Evolutionary conservation across 306 rosid species (phyloP), one percentile per base, ranked within the genome.

Genomic region (Dryas drummondii): DNA sequence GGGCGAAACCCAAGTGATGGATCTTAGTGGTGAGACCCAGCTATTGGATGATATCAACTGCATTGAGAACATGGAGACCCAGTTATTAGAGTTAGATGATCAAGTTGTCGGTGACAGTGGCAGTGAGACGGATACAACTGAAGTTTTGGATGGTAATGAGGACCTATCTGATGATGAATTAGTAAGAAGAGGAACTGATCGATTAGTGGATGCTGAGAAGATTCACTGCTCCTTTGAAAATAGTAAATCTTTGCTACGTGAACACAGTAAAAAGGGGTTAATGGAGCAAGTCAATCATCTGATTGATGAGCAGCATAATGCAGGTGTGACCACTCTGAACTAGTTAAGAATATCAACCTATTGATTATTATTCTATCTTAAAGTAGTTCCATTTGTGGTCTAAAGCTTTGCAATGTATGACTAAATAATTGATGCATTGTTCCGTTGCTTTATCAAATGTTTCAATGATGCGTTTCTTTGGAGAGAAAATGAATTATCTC

Each of bases 1-100:
- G 4, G 88, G 78, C 4, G 94, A 94, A 71, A 93, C 96, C 65
- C 89, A 88, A 71, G 81, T 67, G 16, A 60, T 83, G 73, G 75
- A 86, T 37, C 32, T 78, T 2, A 59, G 56, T 1, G 85, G 72
- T 0, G 89, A 88, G 46, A 86, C 91, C 12, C 94, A 89, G 68
- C 66, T 42, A 22, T 71, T 87, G 77, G 91, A 89, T 75, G 87
- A 77, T 82, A 45, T 41, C 37, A 83, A 78, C 74, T 73, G 58
- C 53, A 15, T 9, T 53, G 84, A 22, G 15, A 40, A 66, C 71
- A 44, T 69, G 74, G 77, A 64, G 50, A 88, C 94, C 40, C 90
- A 86, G 68, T 55, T 88, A 53, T 32, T 87, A 68, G 88, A 84
- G 9, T 72, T 73, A 76, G 84, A 77, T 58, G 79, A 66, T 72